Conservation (phyloP, 2,329 filamentous ascomycete genomes). For the Fusarium sterilihyphosum region DNA sequence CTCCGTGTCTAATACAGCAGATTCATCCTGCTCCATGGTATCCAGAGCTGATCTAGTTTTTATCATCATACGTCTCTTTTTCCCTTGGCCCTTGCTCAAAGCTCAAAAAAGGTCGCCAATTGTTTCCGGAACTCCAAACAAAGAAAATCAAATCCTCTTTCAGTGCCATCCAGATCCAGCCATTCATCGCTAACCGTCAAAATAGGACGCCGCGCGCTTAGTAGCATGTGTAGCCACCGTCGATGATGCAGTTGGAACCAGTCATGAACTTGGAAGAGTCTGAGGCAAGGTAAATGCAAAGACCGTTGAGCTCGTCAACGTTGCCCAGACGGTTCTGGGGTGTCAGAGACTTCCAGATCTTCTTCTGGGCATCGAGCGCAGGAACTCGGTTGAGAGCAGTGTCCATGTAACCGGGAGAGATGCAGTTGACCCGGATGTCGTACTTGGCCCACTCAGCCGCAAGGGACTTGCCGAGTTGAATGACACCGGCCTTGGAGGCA, state of each 20-base stretch:
- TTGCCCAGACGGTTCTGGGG: constrained; percentile 77
- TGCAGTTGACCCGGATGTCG: constrained; percentile 83
- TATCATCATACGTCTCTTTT: constrained; percentile 26
- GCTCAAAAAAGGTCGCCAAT: constrained; percentile 12
- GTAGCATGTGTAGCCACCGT: constrained; percentile 75
- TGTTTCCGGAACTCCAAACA: constrained; percentile 35
- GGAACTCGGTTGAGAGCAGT: constrained; percentile 83
- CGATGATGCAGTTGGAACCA: constrained; percentile 76
- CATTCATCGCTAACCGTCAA: not conserved
- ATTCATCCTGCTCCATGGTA: constrained; percentile 22
- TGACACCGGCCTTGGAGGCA: constrained; percentile 82
- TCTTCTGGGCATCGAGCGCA: constrained; percentile 82
- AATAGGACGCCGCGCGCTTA: constrained; percentile 48
- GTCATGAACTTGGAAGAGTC: constrained; percentile 82
- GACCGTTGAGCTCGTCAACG: constrained; percentile 80
- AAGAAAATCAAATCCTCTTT: constrained; percentile 21
- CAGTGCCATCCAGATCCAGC: not conserved
- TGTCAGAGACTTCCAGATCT: constrained; percentile 79
- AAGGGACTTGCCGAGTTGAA: constrained; percentile 81
- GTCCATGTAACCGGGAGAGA: constrained; percentile 88
- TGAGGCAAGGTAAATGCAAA: constrained; percentile 79
- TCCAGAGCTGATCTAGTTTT: constrained; percentile 35
- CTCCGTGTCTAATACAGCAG: constrained; percentile 22
- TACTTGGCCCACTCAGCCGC: constrained; percentile 87
- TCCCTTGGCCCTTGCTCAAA: not conserved